phyloP scores from a whole-genome alignment of 139 green algal species.

The Spirogloea muscicola region DNA sequence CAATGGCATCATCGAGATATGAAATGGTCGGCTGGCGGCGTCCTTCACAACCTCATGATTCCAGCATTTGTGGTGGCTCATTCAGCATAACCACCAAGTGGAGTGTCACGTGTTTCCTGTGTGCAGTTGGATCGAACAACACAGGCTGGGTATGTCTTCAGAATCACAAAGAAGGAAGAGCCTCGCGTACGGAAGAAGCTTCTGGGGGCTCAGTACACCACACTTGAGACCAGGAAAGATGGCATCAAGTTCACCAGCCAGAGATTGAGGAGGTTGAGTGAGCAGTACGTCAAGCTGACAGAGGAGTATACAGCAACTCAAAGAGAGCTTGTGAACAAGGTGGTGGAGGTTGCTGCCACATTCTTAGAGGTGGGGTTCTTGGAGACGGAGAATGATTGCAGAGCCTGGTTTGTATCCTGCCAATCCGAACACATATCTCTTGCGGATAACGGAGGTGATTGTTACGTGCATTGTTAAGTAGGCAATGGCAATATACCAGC shows the following conservation, averaged over 20 bases:
- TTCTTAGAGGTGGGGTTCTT: slow-evolving; percentile 73
- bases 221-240: slow-evolving; percentile 88
- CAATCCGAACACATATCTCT: too few relatives aligned
- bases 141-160: slow-evolving; percentile 65
- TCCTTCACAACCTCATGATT: too few relatives aligned
- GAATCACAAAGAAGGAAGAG: slow-evolving; percentile 94
- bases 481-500: too few relatives aligned
- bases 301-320: slow-evolving; percentile 70
- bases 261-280: slow-evolving; percentile 53
- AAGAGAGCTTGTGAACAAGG: slow-evolving; percentile 51
- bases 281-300: slow-evolving; percentile 28
- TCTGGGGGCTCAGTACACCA: slow-evolving; percentile 58
- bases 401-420: too few relatives aligned
- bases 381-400: too few relatives aligned
- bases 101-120: too few relatives aligned
- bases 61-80: too few relatives aligned
- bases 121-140: too few relatives aligned
- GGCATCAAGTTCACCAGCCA: slow-evolving; percentile 91
- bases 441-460: neutral
- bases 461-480: neutral
- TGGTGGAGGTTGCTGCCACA: slow-evolving; percentile 82
- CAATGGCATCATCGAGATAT: too few relatives aligned
- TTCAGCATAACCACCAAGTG: too few relatives aligned
- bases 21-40: too few relatives aligned
- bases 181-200: slow-evolving; percentile 73